Conservation (phyloP, 257 asterid species). For the Solanum tarijense region DNA sequence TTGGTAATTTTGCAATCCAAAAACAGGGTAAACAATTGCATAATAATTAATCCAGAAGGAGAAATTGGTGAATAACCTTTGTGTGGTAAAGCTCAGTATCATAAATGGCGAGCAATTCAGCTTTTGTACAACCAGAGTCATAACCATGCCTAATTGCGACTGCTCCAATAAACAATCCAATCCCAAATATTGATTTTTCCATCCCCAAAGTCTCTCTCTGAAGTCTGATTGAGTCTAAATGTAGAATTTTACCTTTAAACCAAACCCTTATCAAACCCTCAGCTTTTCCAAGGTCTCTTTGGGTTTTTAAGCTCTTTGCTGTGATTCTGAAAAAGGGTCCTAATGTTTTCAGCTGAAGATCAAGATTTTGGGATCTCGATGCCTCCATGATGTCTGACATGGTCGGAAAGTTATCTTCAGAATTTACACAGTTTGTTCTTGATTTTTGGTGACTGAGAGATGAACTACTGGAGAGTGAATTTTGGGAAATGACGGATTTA, state of each 20-base stretch:
- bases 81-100: constrained; percentile 72
- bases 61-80: constrained; percentile 33
- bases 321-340: constrained; percentile 86
- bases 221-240: constrained; percentile 65
- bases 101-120: constrained; percentile 84
- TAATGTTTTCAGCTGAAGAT: constrained; percentile 39
- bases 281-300: constrained; percentile 55
- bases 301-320: constrained; percentile 40
- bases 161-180: constrained; percentile 88
- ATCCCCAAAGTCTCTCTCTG: constrained; percentile 55
- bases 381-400: constrained; percentile 68
- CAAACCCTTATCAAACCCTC: constrained; percentile 75
- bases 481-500: background rate
- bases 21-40: background rate
- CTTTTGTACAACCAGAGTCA: constrained; percentile 59
- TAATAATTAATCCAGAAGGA: background rate
- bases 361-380: constrained; percentile 64
- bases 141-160: constrained; percentile 74
- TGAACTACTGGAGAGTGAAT: background rate
- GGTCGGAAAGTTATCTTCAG: constrained; percentile 32
- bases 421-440: background rate
- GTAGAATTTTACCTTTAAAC: constrained; percentile 72
- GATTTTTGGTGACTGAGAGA: background rate
- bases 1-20: background rate
- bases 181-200: constrained; percentile 84